Percentiles rank a stretch among this genome's conserved stretches.
Conservation (phyloP, 176 grass and related monocot species). For the Stipa capillata region DNA sequence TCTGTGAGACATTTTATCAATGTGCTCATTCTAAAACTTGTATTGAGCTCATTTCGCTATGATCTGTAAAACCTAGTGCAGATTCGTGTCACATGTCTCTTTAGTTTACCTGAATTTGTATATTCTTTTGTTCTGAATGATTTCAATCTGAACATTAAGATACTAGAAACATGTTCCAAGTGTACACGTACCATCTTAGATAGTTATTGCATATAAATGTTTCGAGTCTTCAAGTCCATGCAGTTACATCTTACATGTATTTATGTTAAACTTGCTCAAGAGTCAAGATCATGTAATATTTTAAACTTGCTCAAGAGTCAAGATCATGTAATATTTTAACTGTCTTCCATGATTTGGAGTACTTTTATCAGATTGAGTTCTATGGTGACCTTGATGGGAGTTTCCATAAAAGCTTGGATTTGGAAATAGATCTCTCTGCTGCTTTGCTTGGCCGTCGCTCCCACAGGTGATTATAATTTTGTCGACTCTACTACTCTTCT, state of each 20-base stretch:
- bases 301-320: too few species aligned
- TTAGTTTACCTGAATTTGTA: background rate
- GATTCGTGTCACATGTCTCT: background rate
- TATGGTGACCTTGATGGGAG: conserved; percentile 94
- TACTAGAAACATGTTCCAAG: background rate
- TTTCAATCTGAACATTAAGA: background rate
- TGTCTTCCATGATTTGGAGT: background rate
- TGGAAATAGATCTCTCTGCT: conserved; percentile 88
- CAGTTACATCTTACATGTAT: too few species aligned
- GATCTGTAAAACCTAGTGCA: background rate
- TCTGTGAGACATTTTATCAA: background rate
- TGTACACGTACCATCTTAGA: background rate
- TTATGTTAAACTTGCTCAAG: too few species aligned
- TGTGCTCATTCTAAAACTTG: background rate
- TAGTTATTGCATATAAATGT: background rate
- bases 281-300: too few species aligned
- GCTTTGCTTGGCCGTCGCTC: conserved; percentile 85
- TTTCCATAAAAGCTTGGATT: conserved; percentile 93
- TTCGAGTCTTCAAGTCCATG: background rate
- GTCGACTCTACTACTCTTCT: background rate
- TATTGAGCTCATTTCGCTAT: background rate
- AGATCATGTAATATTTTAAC: too few species aligned
- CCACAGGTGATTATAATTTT: conserved; percentile 53
- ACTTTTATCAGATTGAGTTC: conserved; percentile 68
- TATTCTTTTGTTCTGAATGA: background rate